A percentile compares a stretch with the other conserved stretches of the same genome.
Conservation (phyloP, 2,329 filamentous ascomycete species). For the Colletotrichum sp. region DNA sequence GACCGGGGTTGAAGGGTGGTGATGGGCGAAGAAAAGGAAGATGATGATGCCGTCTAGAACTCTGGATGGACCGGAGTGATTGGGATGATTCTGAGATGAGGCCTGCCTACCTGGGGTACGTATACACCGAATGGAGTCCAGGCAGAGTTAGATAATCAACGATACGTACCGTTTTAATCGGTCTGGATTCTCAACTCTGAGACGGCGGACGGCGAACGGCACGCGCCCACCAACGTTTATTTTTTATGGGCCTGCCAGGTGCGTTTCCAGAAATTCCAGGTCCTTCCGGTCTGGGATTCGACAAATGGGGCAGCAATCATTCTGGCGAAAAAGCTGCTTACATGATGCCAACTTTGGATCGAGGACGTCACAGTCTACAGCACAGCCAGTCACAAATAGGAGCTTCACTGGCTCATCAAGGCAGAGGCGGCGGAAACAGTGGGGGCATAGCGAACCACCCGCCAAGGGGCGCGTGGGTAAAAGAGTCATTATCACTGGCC, state of each 20-base stretch:
- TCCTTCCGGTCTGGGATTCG: background rate
- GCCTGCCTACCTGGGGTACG: background rate
- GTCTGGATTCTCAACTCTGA: background rate
- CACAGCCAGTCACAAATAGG: background rate
- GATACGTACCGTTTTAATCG: background rate
- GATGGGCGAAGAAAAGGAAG: background rate
- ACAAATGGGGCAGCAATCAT: background rate
- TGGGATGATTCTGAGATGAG: background rate
- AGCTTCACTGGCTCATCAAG: background rate
- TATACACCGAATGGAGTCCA: background rate
- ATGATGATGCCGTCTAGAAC: background rate
- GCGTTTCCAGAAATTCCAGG: background rate
- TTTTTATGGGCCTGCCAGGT: background rate
- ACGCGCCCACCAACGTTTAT: background rate
- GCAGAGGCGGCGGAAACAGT: background rate
- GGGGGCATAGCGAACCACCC: background rate
- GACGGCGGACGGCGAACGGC: background rate
- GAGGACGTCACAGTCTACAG: background rate
- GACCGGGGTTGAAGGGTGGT: background rate
- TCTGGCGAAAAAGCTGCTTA: background rate
- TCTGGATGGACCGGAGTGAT: background rate
- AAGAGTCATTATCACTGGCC: constrained; percentile 5
- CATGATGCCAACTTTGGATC: background rate
- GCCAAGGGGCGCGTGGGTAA: background rate
- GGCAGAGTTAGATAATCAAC: background rate